These are phyloP conservation scores for Tubosaeta sp. DNA, from an alignment of 768 basidiomycete species.

Conservation along the genomic window DNA sequence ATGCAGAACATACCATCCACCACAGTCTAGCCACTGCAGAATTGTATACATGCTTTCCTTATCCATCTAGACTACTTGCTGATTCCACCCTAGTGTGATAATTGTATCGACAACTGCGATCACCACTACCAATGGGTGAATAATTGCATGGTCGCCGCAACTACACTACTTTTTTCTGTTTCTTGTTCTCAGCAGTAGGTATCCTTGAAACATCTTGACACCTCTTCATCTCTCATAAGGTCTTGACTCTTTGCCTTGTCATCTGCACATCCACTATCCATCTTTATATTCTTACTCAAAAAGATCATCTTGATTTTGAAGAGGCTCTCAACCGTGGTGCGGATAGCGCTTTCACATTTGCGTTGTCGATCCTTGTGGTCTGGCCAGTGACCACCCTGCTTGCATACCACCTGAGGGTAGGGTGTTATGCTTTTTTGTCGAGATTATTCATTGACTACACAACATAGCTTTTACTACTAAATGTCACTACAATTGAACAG, in stretches of 20 bases:
- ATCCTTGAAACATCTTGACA: neutral
- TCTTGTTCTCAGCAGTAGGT: constrained; percentile 75
- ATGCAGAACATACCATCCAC: constrained; percentile 89
- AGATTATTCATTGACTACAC: constrained; percentile 1
- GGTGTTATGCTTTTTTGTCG: constrained; percentile 25
- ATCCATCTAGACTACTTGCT: neutral
- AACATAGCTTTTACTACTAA: constrained; percentile 68
- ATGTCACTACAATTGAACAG: constrained; percentile 96
- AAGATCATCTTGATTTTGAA: constrained; percentile 45
- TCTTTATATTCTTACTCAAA: constrained; percentile 60
- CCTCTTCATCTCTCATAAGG: constrained; percentile 38
- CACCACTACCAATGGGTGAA: constrained; percentile 92
- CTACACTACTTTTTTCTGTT: constrained; percentile 88
- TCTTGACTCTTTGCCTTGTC: constrained; percentile 68
- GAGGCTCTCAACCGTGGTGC: constrained; percentile 47
- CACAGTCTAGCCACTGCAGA: constrained; percentile 93
- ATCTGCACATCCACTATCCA: constrained; percentile 84
- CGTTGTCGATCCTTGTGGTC: constrained; percentile 64
- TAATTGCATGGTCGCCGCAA: constrained; percentile 95
- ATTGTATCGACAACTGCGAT: constrained; percentile 95
- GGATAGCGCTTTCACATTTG: constrained; percentile 81
- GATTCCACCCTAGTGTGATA: constrained; percentile 67
- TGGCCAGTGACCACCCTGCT: constrained; percentile 82
- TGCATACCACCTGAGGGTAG: constrained; percentile 80
- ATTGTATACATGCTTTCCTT: constrained; percentile 48